These are phyloP conservation scores for Cordyceps fumosorosea DNA, from an alignment of 2,329 filamentous ascomycete genomes.

Conservation along the genomic window DNA sequence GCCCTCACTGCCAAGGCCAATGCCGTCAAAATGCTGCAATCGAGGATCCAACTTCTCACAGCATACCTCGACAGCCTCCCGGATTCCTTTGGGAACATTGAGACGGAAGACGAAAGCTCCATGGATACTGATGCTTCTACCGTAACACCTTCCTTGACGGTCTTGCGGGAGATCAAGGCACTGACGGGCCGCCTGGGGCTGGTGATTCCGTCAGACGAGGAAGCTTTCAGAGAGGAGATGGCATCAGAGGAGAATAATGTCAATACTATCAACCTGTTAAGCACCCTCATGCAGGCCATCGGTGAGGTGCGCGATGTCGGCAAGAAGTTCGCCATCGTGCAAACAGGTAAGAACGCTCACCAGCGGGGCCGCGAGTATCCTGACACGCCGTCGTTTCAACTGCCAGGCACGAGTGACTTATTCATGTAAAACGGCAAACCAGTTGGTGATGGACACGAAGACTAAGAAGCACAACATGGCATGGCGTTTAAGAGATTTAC, in stretches of 20 bases:
- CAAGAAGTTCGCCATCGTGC: conserved; percentile 62
- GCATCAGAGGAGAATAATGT: conserved; percentile 80
- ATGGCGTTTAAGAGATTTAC: conserved; percentile 10
- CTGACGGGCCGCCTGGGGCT: conserved; percentile 78
- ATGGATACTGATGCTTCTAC: conserved; percentile 29
- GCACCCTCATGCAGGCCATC: conserved; percentile 66
- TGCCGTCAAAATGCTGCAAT: conserved; percentile 87
- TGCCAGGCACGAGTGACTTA: conserved; percentile 26
- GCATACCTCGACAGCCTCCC: conserved; percentile 73
- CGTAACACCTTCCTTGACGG: conserved; percentile 53
- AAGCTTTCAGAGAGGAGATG: conserved; percentile 62
- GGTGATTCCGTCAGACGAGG: conserved; percentile 63
- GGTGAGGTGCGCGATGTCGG: conserved; percentile 66
- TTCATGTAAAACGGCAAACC: conserved; percentile 19
- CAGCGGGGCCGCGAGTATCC: conserved; percentile 19
- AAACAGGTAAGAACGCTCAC: conserved; percentile 27
- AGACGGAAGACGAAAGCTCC: conserved; percentile 22
- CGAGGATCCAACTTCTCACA: conserved; percentile 63
- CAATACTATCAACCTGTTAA: conserved; percentile 67
- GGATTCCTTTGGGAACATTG: conserved; percentile 52
- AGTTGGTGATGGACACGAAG: background rate
- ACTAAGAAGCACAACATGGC: background rate
- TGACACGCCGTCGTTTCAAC: conserved; percentile 19
- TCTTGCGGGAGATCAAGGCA: conserved; percentile 83
- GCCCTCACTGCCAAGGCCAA: conserved; percentile 81